phyloP scores from a whole-genome alignment of 2,329 filamentous ascomycete species.

The Cordyceps militaris region DNA sequence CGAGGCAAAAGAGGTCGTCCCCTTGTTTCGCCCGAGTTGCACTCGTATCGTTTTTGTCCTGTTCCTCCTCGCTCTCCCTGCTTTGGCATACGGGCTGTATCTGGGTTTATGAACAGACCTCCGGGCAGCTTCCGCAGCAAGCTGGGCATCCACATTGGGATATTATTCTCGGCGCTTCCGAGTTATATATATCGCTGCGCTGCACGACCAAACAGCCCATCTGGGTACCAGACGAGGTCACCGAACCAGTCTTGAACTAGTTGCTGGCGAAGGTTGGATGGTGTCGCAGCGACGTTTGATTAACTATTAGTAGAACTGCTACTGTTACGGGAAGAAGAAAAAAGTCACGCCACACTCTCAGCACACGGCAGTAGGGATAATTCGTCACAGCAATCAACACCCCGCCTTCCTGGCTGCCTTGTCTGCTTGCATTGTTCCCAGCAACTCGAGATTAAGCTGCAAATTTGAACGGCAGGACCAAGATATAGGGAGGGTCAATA shows the following conservation, averaged over 20 bases:
- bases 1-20: no score
- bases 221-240: no score
- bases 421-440: not conserved
- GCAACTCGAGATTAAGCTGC: not conserved
- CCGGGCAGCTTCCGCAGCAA: not conserved
- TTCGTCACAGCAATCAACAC: not conserved
- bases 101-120: not conserved
- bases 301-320: not conserved
- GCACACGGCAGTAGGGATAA: no score
- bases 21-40: no score
- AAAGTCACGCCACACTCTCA: not conserved
- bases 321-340: not conserved
- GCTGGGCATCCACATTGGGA: not conserved
- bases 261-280: no score
- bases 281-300: not conserved
- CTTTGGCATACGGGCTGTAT: not conserved
- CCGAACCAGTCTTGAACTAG: no score
- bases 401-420: not conserved
- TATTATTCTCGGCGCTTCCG: not conserved
- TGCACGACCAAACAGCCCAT: no score
- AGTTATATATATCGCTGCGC: not conserved
- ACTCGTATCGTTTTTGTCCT: no score
- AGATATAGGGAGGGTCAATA: not conserved
- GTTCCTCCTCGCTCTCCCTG: not conserved
- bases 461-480: not conserved